Evolutionary conservation across 352 stramenopile species (phyloP).

Genomic region (Phytopythium ostracodes): DNA sequence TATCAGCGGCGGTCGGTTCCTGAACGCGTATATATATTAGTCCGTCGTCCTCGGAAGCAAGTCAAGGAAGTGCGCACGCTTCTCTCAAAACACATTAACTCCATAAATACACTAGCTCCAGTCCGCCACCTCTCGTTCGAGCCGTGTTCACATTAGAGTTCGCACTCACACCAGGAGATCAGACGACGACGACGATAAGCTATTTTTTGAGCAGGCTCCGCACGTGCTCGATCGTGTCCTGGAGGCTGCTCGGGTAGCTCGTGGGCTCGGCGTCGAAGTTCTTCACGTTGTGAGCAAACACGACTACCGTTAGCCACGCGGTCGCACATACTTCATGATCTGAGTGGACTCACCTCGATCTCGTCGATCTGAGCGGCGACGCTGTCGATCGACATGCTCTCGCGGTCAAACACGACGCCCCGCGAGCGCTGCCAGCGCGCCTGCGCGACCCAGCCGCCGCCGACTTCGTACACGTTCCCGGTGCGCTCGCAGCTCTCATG

Average conservation of each 20-base stretch:
- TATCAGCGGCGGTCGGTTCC: not conserved
- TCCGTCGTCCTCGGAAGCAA: not conserved
- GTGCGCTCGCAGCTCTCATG: constrained; percentile 74
- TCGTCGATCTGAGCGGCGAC: constrained; percentile 50
- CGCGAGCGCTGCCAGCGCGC: constrained; percentile 74
- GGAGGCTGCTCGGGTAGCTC: constrained; percentile 55
- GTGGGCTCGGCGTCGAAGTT: constrained; percentile 56
- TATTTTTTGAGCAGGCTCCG: constrained; percentile 29
- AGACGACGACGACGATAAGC: no score
- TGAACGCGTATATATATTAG: not conserved
- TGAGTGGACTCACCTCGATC: constrained; percentile 33
- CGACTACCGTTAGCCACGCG: constrained; percentile 1
- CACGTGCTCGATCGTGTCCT: constrained; percentile 52
- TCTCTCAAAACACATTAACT: not conserved
- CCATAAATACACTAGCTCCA: not conserved
- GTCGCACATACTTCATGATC: not conserved
- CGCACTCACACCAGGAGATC: no score
- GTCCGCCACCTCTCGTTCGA: not conserved
- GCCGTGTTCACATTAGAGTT: not conserved
- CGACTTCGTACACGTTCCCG: constrained; percentile 81
- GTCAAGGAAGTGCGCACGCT: not conserved
- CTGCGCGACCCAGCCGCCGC: constrained; percentile 70
- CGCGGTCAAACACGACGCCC: constrained; percentile 49
- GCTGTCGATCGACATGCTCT: constrained; percentile 41
- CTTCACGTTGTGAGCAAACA: constrained; percentile 11